phyloP scores from a whole-genome alignment of 148 eudicot genomes.

The Oxyria digyna region DNA sequence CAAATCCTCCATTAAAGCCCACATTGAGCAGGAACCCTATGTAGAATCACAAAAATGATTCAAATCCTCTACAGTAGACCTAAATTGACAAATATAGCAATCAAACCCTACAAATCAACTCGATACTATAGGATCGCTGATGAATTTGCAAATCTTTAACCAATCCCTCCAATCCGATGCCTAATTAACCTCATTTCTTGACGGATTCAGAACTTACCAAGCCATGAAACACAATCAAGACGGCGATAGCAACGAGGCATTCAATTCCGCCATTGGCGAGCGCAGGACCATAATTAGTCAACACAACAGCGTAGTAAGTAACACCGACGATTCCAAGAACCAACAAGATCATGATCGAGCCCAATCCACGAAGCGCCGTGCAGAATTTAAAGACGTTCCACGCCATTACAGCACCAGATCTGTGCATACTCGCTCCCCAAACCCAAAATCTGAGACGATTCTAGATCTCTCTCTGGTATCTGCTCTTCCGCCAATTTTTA shows the following conservation, averaged over 20 bases:
- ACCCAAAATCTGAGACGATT: background rate
- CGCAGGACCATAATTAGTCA: slow-evolving; percentile 57
- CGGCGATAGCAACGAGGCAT: slow-evolving; percentile 45
- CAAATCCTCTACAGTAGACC: background rate
- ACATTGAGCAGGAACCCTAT: background rate
- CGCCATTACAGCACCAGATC: slow-evolving; percentile 90
- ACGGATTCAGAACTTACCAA: slow-evolving; percentile 24
- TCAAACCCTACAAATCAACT: background rate
- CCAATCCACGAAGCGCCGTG: slow-evolving; percentile 73
- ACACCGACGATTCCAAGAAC: slow-evolving; percentile 84
- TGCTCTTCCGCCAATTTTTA: background rate
- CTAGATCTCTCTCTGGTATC: background rate
- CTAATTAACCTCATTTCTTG: background rate
- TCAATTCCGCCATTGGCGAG: slow-evolving; percentile 51
- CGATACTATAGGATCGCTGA: background rate
- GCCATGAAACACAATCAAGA: slow-evolving; percentile 61
- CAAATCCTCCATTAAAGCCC: background rate
- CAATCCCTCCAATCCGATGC: background rate
- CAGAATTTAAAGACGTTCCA: slow-evolving; percentile 97
- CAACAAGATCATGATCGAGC: slow-evolving; percentile 88
- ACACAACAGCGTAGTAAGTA: slow-evolving; percentile 81
- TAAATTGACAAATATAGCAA: background rate
- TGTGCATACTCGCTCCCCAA: slow-evolving; percentile 33
- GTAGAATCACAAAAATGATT: background rate
- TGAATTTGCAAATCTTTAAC: background rate